Evolutionary conservation across 768 basidiomycete species (phyloP).

Genomic region (Amanita rimosa): DNA sequence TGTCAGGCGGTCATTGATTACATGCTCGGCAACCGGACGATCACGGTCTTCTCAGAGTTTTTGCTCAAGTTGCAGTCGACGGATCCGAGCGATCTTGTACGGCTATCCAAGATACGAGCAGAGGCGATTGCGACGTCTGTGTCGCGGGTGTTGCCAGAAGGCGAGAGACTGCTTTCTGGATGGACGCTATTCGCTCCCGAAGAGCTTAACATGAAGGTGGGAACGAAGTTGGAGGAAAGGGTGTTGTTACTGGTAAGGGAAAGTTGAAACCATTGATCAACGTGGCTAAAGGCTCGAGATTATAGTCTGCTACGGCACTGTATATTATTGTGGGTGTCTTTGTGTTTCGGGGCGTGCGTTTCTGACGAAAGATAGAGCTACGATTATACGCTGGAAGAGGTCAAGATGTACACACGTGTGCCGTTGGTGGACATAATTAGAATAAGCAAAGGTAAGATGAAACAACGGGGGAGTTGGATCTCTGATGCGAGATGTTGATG

Average conservation of each 20-base stretch:
- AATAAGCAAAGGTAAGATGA: slow-evolving; percentile 60
- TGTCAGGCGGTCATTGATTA: slow-evolving; percentile 93
- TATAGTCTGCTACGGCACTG: slow-evolving; percentile 38
- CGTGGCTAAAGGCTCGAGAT: neutral
- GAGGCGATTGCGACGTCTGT: slow-evolving; percentile 90
- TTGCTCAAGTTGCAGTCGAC: slow-evolving; percentile 77
- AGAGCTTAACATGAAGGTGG: slow-evolving; percentile 56
- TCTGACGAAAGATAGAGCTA: slow-evolving; percentile 51
- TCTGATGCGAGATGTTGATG: slow-evolving; percentile 4
- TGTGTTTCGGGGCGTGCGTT: neutral
- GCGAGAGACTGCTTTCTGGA: slow-evolving; percentile 67
- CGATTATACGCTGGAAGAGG: slow-evolving; percentile 88
- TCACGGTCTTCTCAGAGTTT: slow-evolving; percentile 90
- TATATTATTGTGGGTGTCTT: slow-evolving; percentile 61
- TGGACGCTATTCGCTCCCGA: slow-evolving; percentile 91
- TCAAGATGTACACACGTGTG: slow-evolving; percentile 81
- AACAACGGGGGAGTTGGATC: neutral
- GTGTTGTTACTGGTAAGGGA: slow-evolving; percentile 70
- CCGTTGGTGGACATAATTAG: slow-evolving; percentile 71
- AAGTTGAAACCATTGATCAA: neutral
- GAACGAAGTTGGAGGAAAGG: slow-evolving; percentile 90
- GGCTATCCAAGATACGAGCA: slow-evolving; percentile 79
- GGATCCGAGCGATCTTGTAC: slow-evolving; percentile 85
- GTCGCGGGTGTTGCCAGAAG: slow-evolving; percentile 62
- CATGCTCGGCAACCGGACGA: slow-evolving; percentile 78